Evolutionary conservation across 2,329 filamentous ascomycete species (phyloP).

Genomic region (Furcasterigmium furcatum): DNA sequence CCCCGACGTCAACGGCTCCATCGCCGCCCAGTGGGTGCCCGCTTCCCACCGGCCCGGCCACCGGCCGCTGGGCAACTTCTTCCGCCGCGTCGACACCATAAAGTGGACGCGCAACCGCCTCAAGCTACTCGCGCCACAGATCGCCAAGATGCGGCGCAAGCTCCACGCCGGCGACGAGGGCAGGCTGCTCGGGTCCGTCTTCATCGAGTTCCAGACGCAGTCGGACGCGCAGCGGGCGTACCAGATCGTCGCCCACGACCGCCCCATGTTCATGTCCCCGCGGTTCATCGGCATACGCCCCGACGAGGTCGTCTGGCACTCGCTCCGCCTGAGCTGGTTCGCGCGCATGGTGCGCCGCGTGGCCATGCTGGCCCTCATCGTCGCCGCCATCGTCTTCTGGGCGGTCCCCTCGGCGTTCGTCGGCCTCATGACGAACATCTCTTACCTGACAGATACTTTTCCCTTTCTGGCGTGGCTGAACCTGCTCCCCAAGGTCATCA

Average conservation of each 20-base stretch:
- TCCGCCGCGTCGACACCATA: constrained; percentile 92
- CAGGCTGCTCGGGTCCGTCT: constrained; percentile 69
- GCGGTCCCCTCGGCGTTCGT: constrained; percentile 73
- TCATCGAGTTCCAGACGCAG: constrained; percentile 85
- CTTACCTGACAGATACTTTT: constrained; percentile 60
- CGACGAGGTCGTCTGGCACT: constrained; percentile 81
- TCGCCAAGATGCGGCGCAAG: constrained; percentile 62
- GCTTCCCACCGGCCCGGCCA: constrained; percentile 75
- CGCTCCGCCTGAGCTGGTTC: constrained; percentile 68
- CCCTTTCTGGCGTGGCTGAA: constrained; percentile 73
- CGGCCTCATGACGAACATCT: constrained; percentile 80
- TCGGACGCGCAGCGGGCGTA: constrained; percentile 81
- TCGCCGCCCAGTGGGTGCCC: constrained; percentile 73
- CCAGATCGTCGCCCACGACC: constrained; percentile 78
- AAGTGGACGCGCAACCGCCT: constrained; percentile 70
- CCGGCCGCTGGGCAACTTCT: constrained; percentile 61
- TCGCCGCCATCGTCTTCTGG: constrained; percentile 82
- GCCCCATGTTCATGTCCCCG: constrained; percentile 79
- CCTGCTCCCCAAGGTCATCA: constrained; percentile 62
- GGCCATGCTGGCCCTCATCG: constrained; percentile 62
- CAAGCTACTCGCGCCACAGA: constrained; percentile 33
- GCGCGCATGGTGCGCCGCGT: constrained; percentile 69
- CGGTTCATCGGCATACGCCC: constrained; percentile 81
- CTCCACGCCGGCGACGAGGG: constrained; percentile 60
- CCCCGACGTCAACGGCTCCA: constrained; percentile 39